These are phyloP conservation scores for Carex parvula DNA, from an alignment of 176 grass and related monocot genomes.

Conservation along the genomic window DNA sequence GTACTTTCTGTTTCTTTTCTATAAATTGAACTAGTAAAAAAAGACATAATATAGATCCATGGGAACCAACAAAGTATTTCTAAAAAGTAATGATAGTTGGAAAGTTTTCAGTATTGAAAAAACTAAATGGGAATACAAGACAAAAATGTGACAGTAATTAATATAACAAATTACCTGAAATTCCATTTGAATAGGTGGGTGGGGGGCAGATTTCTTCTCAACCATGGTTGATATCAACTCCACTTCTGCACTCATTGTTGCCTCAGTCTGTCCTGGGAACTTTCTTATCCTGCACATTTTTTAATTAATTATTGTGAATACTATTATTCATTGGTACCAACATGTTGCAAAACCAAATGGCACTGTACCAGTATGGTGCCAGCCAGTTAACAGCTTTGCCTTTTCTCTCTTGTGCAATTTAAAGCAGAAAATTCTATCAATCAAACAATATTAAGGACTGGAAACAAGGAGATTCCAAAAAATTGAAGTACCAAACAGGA, in stretches of 20 bases:
- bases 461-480: constrained; percentile 3
- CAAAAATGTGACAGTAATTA: neutral
- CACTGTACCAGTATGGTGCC: neutral
- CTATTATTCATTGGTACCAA: neutral
- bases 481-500: neutral
- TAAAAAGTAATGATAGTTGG: neutral
- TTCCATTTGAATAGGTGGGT: constrained; percentile 98
- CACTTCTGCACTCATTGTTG: constrained; percentile 98
- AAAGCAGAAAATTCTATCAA: neutral
- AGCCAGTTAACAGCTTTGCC: neutral
- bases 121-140: neutral
- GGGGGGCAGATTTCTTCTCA: constrained; percentile 90
- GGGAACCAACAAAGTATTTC: neutral
- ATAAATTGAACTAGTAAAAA: neutral
- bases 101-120: neutral
- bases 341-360: neutral
- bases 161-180: constrained; percentile 59
- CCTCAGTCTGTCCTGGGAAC: constrained; percentile 96
- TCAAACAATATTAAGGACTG: neutral
- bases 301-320: neutral
- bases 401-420: neutral
- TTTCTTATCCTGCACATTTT: constrained; percentile 75
- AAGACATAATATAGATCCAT: neutral
- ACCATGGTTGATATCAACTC: constrained; percentile 96
- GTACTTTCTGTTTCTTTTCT: neutral